Base-by-base conservation (phyloP, 495 filamentous ascomycete species). In the Penicillium bovifimosum region DNA sequence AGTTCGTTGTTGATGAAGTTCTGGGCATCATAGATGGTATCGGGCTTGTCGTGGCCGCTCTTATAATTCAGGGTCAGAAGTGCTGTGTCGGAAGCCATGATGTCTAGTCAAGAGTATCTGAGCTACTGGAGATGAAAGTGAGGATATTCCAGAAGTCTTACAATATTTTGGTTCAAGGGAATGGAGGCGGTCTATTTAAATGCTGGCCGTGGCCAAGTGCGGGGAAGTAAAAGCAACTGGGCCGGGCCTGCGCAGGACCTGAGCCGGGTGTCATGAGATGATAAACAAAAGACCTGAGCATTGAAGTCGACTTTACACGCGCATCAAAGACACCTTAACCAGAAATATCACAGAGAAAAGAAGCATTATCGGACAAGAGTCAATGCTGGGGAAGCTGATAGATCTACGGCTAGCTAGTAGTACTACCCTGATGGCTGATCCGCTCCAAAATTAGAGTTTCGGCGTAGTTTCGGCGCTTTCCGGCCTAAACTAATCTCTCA, bases 1-100 rank as follows among this genome's bases (percentile, higher is more conserved):
- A 96, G 93, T 65, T 91, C 68, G 68, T 98, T 98, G 75, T 98
- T 80, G 41, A 97, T 64, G 70, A 97, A 98, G 69, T 88, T 91
- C 17, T 31, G 27, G 14, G 41, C 28, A n/a, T 43, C 41, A 11
- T 43, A 16, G 14, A 43, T 17, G 26, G 41, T 43, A 11, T 18
- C 41, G 28, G 14, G 20, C 41, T 43, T 43, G 13, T 41, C 20
- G 10, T 43, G 41, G 8, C 28, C 41, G 14, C 41, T 26, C 29
- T 43, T 43, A 29, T 43, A 43, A n/a, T 29, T 18, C 14, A 43
- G 28, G 5, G 41, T 43, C 8, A 43, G 7, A 9, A 43, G 41
- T 2, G 26, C 2, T 9, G 41, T 28, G 10, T 14, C 26, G 14
- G 34, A 36, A 36, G 41, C 14, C 41, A 43, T 43, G 41, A 43